These are phyloP conservation scores for Platanus orientalis DNA, from an alignment of 164 flowering plant genomes.

Conservation along the genomic window DNA sequence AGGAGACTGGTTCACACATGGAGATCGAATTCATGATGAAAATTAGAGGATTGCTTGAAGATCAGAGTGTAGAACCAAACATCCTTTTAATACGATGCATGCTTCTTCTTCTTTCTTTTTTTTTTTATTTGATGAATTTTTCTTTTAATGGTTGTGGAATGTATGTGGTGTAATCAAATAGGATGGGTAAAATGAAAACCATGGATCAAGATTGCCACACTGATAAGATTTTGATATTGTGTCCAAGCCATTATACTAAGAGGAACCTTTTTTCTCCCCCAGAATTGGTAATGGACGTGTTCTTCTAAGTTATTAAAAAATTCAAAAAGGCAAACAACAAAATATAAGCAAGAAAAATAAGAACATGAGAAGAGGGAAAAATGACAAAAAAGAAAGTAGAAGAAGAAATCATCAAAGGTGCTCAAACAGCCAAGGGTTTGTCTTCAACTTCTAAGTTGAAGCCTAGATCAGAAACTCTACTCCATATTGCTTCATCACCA, in stretches of 20 bases:
- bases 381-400: too few relatives aligned
- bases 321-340: background rate
- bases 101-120: too few relatives aligned
- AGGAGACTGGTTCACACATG: too few relatives aligned
- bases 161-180: slow-evolving; percentile 20
- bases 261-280: slow-evolving; percentile 12
- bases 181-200: slow-evolving; percentile 10
- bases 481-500: slow-evolving; percentile 24
- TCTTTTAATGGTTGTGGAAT: too few relatives aligned
- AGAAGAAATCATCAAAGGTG: background rate
- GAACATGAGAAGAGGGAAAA: background rate
- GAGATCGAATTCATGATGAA: too few relatives aligned
- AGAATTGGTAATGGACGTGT: slow-evolving; percentile 27
- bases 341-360: background rate
- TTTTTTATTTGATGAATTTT: too few relatives aligned
- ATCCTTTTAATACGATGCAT: too few relatives aligned
- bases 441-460: slow-evolving; percentile 12
- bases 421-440: slow-evolving; percentile 34
- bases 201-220: slow-evolving; percentile 25
- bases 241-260: slow-evolving; percentile 25
- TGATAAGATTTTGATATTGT: slow-evolving; percentile 14
- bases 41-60: too few relatives aligned
- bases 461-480: slow-evolving; percentile 25
- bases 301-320: background rate
- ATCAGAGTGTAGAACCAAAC: too few relatives aligned